Conservation (phyloP, 306 rosid species). For the Sechiopsis laciniata region DNA sequence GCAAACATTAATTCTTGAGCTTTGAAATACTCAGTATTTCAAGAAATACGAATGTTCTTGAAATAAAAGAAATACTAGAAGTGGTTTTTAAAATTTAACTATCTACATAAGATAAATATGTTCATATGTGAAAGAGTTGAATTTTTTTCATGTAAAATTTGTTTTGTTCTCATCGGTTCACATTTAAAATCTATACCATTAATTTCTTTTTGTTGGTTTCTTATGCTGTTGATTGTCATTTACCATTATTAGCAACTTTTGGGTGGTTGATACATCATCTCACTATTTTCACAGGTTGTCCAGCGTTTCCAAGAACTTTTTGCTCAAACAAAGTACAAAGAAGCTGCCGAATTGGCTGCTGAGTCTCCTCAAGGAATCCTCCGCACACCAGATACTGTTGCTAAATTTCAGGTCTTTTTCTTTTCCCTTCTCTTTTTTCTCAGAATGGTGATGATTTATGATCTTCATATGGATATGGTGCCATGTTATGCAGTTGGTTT, state of each 20-base stretch:
- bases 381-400: conserved; percentile 96
- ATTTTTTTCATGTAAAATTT: background rate
- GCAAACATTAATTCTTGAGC: background rate
- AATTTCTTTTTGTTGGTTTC: background rate
- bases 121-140: background rate
- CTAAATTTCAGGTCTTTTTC: conserved; percentile 78
- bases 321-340: conserved; percentile 98
- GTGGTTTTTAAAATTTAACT: background rate
- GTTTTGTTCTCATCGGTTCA: conserved; percentile 5
- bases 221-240: too few relatives aligned
- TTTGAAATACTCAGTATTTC: background rate
- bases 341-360: conserved; percentile 99
- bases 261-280: conserved; percentile 20
- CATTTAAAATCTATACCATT: background rate
- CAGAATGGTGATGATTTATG: background rate
- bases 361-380: conserved; percentile 98
- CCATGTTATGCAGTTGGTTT: background rate
- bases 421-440: background rate
- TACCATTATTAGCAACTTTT: background rate
- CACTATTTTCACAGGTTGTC: conserved; percentile 64
- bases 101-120: background rate
- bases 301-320: conserved; percentile 97
- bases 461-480: background rate
- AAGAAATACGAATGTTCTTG: background rate
- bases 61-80: background rate